These are phyloP conservation scores for Saturnispora halmiae DNA, from an alignment of 805 yeast genomes.

Conservation along the genomic window DNA sequence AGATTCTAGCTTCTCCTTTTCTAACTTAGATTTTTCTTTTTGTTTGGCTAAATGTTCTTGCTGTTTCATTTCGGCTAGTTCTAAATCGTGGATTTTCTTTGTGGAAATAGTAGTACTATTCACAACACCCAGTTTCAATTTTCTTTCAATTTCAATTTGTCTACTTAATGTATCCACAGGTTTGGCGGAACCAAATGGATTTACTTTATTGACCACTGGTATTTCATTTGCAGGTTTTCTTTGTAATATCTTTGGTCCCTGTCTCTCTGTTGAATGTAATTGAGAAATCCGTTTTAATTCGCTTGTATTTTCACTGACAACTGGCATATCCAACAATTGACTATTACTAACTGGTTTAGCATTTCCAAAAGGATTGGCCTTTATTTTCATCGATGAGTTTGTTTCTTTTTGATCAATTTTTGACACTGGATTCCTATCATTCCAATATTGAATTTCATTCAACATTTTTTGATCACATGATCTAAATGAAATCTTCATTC, in stretches of 20 bases:
- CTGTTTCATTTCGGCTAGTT: slow-evolving; percentile 4
- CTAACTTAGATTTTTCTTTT: not conserved
- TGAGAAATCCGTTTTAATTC: not conserved
- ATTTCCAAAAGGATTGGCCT: slow-evolving; percentile 62
- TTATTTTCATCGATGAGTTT: slow-evolving; percentile 20
- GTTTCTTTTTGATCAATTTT: too few species aligned
- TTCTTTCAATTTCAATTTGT: slow-evolving; percentile 52
- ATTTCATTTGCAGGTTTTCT: not conserved
- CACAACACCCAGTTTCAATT: slow-evolving; percentile 32
- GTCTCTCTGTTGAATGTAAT: not conserved
- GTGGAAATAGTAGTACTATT: slow-evolving; percentile 36
- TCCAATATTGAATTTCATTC: slow-evolving; percentile 25
- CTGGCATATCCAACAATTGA: slow-evolving; percentile 10
- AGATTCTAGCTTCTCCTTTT: not conserved
- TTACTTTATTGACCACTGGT: not conserved
- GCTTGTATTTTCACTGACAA: slow-evolving; percentile 14
- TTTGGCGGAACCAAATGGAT: slow-evolving; percentile 26
- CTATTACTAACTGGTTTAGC: slow-evolving; percentile 54
- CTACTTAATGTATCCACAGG: slow-evolving; percentile 72
- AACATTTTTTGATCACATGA: slow-evolving; percentile 34
- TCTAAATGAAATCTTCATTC: slow-evolving; percentile 28
- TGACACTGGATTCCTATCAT: slow-evolving; percentile 19
- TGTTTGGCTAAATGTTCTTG: not conserved
- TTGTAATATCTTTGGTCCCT: not conserved
- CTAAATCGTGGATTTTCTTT: slow-evolving; percentile 10